phyloP scores from a whole-genome alignment of 495 filamentous ascomycete species.

The Pyronema domesticum region DNA sequence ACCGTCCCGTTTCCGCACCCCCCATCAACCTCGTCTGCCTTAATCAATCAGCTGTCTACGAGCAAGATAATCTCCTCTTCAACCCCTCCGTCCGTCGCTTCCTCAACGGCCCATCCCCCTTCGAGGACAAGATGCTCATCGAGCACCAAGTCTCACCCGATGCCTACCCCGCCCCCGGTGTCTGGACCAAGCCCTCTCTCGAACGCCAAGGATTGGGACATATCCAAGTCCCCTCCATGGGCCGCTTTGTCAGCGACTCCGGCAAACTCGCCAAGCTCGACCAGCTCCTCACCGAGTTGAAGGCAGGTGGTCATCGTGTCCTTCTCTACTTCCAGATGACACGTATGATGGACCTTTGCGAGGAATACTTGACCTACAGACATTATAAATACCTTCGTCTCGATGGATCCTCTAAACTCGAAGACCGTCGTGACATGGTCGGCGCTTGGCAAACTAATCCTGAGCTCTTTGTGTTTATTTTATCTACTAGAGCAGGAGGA shows the following conservation, averaged over 20 bases:
- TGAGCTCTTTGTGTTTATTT: constrained; percentile 89
- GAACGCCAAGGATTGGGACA: constrained; percentile 68
- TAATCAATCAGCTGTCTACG: constrained; percentile 44
- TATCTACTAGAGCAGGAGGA: constrained; percentile 91
- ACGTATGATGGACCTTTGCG: constrained; percentile 99
- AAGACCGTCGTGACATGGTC: constrained; percentile 91
- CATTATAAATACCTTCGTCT: constrained; percentile 97
- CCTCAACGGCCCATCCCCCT: constrained; percentile 46
- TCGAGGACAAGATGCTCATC: constrained; percentile 57
- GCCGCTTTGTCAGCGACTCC: constrained; percentile 91
- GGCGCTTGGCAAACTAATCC: constrained; percentile 79
- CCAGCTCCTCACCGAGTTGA: constrained; percentile 67
- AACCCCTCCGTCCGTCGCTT: constrained; percentile 54
- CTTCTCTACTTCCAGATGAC: constrained; percentile 99
- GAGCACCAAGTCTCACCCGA: constrained; percentile 45
- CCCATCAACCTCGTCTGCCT: constrained; percentile 65
- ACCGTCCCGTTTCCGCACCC: constrained; percentile 63
- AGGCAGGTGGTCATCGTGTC: constrained; percentile 82
- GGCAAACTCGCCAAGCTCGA: constrained; percentile 91
- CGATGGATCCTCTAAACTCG: constrained; percentile 94
- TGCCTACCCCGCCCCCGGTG: constrained; percentile 41
- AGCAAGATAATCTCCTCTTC: constrained; percentile 63
- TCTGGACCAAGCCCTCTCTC: constrained; percentile 60
- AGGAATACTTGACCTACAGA: constrained; percentile 94
- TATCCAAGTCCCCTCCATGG: constrained; percentile 93